Evolutionary conservation across 192 early-diverging fungal genomes (phyloP).

Genomic region (Coemansia erecta): DNA sequence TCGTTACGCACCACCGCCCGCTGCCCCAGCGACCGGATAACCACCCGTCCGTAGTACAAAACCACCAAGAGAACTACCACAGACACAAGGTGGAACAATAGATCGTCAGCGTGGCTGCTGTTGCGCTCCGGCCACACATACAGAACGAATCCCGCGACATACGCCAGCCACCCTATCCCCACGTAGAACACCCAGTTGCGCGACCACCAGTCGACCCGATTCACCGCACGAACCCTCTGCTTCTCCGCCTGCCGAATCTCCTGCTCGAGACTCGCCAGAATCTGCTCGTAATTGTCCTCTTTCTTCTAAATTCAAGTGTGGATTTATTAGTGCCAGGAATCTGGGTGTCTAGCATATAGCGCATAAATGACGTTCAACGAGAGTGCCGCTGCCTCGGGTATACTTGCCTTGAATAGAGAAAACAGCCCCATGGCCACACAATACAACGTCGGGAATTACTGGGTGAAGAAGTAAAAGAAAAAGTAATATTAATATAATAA

Average conservation of each 20-base stretch:
- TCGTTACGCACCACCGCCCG: slow-evolving; percentile 29
- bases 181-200: slow-evolving; percentile 45
- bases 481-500: not conserved
- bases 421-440: slow-evolving; percentile 28
- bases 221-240: slow-evolving; percentile 16
- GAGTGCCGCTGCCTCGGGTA: not conserved
- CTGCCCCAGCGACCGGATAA: slow-evolving; percentile 21
- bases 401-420: slow-evolving; percentile 33
- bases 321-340: not conserved
- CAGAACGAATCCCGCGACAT: slow-evolving; percentile 30
- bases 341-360: not conserved
- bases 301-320: slow-evolving; percentile 23
- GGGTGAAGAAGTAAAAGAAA: not conserved
- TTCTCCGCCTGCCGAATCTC: slow-evolving; percentile 56
- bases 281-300: slow-evolving; percentile 61
- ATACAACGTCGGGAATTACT: not conserved
- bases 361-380: not conserved
- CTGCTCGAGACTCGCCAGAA: slow-evolving; percentile 59
- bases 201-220: slow-evolving; percentile 34
- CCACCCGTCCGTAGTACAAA: slow-evolving; percentile 41
- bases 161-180: slow-evolving; percentile 34
- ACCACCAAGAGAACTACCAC: slow-evolving; percentile 24
- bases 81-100: slow-evolving; percentile 19
- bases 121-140: slow-evolving; percentile 48
- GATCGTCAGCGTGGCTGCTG: slow-evolving; percentile 11